Percentiles rank a stretch among this genome's conserved stretches.
Conservation (phyloP, 179 eudicot genomes). For the Camellia oleifera region DNA sequence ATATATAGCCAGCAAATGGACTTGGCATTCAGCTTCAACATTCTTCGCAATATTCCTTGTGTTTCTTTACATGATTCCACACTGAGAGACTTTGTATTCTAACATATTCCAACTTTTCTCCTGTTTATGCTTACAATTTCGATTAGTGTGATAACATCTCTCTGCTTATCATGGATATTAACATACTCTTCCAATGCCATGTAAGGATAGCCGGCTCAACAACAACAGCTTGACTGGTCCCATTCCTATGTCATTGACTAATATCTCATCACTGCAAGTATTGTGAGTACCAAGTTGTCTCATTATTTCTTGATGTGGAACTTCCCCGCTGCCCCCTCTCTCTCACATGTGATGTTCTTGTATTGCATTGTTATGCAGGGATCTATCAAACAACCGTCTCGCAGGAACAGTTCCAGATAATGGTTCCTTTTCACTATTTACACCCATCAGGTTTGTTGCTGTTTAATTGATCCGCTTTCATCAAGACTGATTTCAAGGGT, state of each 20-base stretch:
- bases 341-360: neutral
- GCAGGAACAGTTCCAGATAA: conserved; percentile 88
- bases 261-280: conserved; percentile 80
- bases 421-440: conserved; percentile 88
- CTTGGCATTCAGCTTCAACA: conserved; percentile 2
- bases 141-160: neutral
- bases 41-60: neutral
- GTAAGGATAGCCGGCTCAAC: conserved; percentile 83
- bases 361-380: conserved; percentile 47
- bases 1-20: neutral
- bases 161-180: conserved; percentile 15
- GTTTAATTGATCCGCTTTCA: neutral
- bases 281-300: conserved; percentile 48
- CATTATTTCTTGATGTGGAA: neutral
- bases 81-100: neutral
- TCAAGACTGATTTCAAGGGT: neutral
- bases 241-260: conserved; percentile 81
- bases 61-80: neutral
- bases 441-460: conserved; percentile 70
- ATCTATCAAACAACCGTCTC: conserved; percentile 78
- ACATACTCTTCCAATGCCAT: conserved; percentile 32
- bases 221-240: conserved; percentile 86
- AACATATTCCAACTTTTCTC: neutral
- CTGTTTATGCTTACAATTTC: neutral
- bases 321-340: conserved; percentile 5